A percentile compares a stretch with the other conserved stretches of the same genome.
phyloP scores from a whole-genome alignment of 768 basidiomycete species.

The Leccinum broughii region DNA sequence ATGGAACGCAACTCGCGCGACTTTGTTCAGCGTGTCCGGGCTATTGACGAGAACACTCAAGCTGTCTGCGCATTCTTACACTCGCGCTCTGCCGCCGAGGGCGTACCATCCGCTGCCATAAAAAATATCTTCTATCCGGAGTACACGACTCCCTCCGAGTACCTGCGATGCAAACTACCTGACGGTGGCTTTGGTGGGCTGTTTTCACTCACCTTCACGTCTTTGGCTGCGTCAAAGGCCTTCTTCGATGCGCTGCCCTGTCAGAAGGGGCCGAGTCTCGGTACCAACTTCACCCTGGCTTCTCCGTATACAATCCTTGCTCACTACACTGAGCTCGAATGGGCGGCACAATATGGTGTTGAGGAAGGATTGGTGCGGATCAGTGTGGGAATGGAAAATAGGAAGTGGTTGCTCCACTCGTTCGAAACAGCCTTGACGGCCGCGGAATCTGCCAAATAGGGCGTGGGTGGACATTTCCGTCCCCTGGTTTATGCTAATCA shows the following conservation, averaged over 20 bases:
- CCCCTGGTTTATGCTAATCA: no score
- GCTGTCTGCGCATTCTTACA: conserved; percentile 78
- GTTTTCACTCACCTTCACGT: conserved; percentile 84
- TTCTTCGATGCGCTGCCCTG: conserved; percentile 86
- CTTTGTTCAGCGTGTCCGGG: conserved; percentile 70
- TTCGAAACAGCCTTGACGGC: conserved; percentile 68
- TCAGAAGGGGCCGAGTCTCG: conserved; percentile 88
- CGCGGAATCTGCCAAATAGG: conserved; percentile 52
- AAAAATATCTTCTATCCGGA: conserved; percentile 92
- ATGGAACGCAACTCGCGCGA: conserved; percentile 99
- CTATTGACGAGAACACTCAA: conserved; percentile 82
- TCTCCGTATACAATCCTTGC: conserved; percentile 93
- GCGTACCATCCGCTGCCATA: conserved; percentile 46
- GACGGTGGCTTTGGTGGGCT: conserved; percentile 75
- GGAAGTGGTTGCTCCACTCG: conserved; percentile 49
- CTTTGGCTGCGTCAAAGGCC: conserved; percentile 60
- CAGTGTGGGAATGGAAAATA: conserved; percentile 89
- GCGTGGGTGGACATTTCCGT: no score
- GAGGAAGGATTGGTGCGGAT: conserved; percentile 82
- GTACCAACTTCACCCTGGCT: conserved; percentile 95
- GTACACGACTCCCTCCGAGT: conserved; percentile 70
- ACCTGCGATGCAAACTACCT: conserved; percentile 63
- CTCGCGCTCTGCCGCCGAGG: conserved; percentile 50
- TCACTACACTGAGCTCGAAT: conserved; percentile 86
- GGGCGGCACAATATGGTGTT: conserved; percentile 88